A percentile compares a stretch with the other conserved stretches of the same genome.
Evolutionary conservation across 768 basidiomycete species (phyloP).

Genomic region (Gloeostereum incarnatum): DNA sequence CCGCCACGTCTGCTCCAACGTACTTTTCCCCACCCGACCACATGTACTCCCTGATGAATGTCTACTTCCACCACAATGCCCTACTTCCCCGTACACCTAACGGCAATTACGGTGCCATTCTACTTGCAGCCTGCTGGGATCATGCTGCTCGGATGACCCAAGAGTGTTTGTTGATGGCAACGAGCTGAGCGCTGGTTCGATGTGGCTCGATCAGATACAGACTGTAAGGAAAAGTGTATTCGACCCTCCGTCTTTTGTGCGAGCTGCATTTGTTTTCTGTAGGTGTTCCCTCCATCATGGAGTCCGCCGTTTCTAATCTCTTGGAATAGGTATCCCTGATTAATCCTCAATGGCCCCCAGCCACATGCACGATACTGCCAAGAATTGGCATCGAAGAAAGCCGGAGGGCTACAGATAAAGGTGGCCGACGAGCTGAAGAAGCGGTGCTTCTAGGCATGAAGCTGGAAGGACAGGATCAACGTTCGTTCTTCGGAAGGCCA

Average conservation of each 20-base stretch:
- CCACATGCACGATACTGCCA: neutral
- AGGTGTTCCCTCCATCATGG: conserved; percentile 11
- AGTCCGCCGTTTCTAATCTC: neutral
- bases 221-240: neutral
- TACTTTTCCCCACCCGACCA: neutral
- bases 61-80: neutral
- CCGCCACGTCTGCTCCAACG: neutral
- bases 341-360: neutral
- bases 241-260: neutral
- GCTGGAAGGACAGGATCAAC: no score
- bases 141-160: no score
- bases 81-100: neutral
- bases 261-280: neutral
- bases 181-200: no score
- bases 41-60: neutral
- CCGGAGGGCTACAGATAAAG: conserved; percentile 11
- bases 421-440: conserved; percentile 43
- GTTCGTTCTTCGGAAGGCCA: no score
- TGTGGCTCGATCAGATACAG: no score
- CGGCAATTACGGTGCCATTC: no score
- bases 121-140: no score
- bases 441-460: conserved; percentile 30
- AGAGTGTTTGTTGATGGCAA: no score
- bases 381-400: conserved; percentile 7
- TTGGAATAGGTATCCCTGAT: neutral